These are phyloP conservation scores for Leccinum uliginosum DNA, from an alignment of 768 basidiomycete species.

Conservation along the genomic window DNA sequence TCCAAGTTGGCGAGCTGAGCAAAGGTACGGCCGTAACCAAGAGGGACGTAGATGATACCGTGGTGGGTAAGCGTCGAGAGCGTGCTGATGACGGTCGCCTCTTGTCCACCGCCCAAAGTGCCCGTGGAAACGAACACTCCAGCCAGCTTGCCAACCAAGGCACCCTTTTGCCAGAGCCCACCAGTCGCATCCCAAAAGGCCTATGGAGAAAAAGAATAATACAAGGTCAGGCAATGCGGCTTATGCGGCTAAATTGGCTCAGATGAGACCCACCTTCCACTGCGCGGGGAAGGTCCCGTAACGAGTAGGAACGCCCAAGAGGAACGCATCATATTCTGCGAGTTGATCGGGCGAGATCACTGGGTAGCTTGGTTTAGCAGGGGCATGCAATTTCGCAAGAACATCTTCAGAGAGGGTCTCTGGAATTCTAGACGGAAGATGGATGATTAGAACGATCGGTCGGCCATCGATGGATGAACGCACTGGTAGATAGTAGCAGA, in stretches of 20 bases:
- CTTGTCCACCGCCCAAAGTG: slow-evolving; percentile 73
- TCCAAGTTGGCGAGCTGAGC: slow-evolving; percentile 37
- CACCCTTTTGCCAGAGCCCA: slow-evolving; percentile 54
- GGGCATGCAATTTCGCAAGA: slow-evolving; percentile 63
- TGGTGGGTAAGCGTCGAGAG: slow-evolving; percentile 68
- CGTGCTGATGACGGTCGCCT: slow-evolving; percentile 46
- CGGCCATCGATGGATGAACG: slow-evolving; percentile 19
- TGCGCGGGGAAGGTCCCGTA: slow-evolving; percentile 46
- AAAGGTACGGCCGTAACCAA: slow-evolving; percentile 56
- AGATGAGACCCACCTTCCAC: slow-evolving; percentile 50
- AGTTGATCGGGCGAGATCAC: slow-evolving; percentile 12
- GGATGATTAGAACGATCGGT: neutral
- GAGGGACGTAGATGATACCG: slow-evolving; percentile 66
- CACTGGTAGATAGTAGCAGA: slow-evolving; percentile 53
- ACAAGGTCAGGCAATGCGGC: slow-evolving; percentile 1
- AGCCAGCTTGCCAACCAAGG: slow-evolving; percentile 68
- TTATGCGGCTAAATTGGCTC: neutral
- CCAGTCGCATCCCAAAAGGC: slow-evolving; percentile 77
- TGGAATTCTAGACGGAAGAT: slow-evolving; percentile 47
- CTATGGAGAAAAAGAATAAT: slow-evolving; percentile 27
- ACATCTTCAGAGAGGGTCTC: slow-evolving; percentile 76
- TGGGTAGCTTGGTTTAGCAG: slow-evolving; percentile 60
- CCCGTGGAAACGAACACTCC: slow-evolving; percentile 73
- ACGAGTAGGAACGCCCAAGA: slow-evolving; percentile 42
- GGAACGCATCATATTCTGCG: slow-evolving; percentile 33